Evolutionary conservation across 2,329 filamentous ascomycete species (phyloP).

Genomic region (Aspergillus pseudoviridinutans): DNA sequence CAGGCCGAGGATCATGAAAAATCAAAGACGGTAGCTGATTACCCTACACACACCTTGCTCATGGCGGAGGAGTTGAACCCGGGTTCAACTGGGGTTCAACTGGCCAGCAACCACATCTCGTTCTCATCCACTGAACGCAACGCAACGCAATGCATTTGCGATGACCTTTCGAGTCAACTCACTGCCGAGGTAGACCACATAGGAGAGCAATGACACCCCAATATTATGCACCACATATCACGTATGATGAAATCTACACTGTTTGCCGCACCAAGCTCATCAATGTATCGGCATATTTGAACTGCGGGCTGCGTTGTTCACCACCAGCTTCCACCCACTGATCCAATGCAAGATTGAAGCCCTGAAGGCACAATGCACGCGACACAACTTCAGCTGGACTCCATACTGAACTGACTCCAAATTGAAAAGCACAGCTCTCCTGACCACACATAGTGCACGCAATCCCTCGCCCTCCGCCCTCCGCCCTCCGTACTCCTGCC

Average conservation of each 20-base stretch:
- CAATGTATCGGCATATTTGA: no score
- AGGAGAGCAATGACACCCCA: neutral
- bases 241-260: no score
- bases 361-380: neutral
- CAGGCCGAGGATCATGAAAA: neutral
- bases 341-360: neutral
- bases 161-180: neutral
- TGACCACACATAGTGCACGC: no score
- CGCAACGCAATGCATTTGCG: neutral
- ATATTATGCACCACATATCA: neutral
- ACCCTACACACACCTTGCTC: neutral
- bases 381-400: neutral
- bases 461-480: neutral
- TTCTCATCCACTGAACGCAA: no score
- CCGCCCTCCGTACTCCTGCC: no score
- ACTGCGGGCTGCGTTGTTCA: neutral
- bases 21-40: neutral
- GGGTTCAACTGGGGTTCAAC: neutral
- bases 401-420: neutral
- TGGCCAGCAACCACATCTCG: neutral
- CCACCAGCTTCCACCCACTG: neutral
- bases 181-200: neutral
- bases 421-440: no score
- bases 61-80: neutral
- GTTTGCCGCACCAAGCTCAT: no score